Conservation (phyloP, 345 rosid genomes). For the Carallia pectinifolia region DNA sequence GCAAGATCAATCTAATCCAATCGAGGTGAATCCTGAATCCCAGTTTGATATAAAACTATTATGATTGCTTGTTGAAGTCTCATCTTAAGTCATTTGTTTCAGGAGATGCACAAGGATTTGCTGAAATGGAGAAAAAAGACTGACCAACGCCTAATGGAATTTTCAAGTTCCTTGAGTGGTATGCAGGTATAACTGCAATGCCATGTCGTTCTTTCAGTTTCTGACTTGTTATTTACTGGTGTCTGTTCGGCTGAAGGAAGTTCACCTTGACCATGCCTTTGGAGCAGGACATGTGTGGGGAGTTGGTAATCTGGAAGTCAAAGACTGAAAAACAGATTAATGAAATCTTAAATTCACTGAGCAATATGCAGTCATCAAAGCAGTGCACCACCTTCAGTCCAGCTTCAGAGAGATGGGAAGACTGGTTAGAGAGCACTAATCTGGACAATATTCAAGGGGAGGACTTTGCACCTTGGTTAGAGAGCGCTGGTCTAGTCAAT, state of each 20-base stretch:
- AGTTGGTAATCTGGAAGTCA: constrained; percentile 59
- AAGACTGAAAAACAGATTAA: constrained; percentile 62
- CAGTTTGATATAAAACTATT: constrained; percentile 1
- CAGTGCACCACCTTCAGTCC: constrained; percentile 50
- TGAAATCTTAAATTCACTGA: constrained; percentile 56
- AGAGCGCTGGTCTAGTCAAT: constrained; percentile 41
- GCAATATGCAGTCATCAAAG: constrained; percentile 50
- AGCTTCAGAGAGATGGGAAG: constrained; percentile 73
- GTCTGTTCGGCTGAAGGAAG: constrained; percentile 1
- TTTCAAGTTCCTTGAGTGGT: constrained; percentile 63
- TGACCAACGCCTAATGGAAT: constrained; percentile 53
- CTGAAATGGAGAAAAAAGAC: constrained; percentile 58
- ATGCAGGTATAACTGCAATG: constrained; percentile 55
- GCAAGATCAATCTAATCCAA: constrained; percentile 40
- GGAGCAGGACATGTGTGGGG: constrained; percentile 55
- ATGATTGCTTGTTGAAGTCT: constrained; percentile 4
- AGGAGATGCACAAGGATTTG: constrained; percentile 59
- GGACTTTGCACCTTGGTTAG: constrained; percentile 59
- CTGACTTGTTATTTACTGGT: neutral
- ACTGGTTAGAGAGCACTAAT: constrained; percentile 63
- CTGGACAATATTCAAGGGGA: constrained; percentile 60
- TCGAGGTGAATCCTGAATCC: constrained; percentile 48
- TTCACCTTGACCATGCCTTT: constrained; percentile 4
- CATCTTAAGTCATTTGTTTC: constrained; percentile 9
- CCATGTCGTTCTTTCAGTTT: constrained; percentile 3